These are phyloP conservation scores for Leptoxyphium fumago DNA, from an alignment of 2,329 filamentous ascomycete species.

Conservation along the genomic window DNA sequence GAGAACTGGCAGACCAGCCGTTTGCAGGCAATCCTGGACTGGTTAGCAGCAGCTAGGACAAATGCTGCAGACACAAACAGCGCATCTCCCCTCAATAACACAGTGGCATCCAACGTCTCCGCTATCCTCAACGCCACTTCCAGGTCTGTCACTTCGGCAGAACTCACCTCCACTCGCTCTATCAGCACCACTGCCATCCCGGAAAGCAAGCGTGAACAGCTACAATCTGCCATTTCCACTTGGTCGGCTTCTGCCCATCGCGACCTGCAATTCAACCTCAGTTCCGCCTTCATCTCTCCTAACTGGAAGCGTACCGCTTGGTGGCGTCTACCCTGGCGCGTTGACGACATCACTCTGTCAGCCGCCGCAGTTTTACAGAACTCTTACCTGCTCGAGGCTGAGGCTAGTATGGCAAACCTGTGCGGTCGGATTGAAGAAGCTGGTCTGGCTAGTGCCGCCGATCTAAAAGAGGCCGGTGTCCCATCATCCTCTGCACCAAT, in stretches of 20 bases:
- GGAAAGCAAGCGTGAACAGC: slow-evolving; percentile 28
- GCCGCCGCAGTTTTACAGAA: slow-evolving; percentile 63
- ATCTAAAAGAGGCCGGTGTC: slow-evolving; percentile 8
- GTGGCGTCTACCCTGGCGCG: slow-evolving; percentile 94
- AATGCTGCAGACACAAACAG: slow-evolving; percentile 18
- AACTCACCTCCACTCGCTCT: slow-evolving; percentile 27
- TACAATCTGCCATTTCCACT: slow-evolving; percentile 46
- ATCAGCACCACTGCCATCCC: slow-evolving; percentile 19
- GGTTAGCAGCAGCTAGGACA: slow-evolving; percentile 17
- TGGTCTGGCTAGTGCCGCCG: slow-evolving; percentile 28
- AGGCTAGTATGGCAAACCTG: slow-evolving; percentile 70
- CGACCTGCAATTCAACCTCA: slow-evolving; percentile 68
- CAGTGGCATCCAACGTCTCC: slow-evolving; percentile 49
- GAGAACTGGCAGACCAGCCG: slow-evolving; percentile 21
- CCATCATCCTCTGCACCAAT: neutral
- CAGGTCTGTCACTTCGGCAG: slow-evolving; percentile 33
- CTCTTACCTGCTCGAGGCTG: slow-evolving; percentile 62
- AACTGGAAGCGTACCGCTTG: slow-evolving; percentile 71
- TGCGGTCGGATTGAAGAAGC: slow-evolving; percentile 60
- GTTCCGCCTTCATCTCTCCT: slow-evolving; percentile 58
- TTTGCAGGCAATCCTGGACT: slow-evolving; percentile 12
- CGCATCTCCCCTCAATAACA: slow-evolving; percentile 40
- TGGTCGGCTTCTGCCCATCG: slow-evolving; percentile 74
- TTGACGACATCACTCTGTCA: slow-evolving; percentile 80
- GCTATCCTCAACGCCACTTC: slow-evolving; percentile 48